Base-by-base conservation (phyloP, 176 grass and related monocot species). In the Musa beccarii region DNA sequence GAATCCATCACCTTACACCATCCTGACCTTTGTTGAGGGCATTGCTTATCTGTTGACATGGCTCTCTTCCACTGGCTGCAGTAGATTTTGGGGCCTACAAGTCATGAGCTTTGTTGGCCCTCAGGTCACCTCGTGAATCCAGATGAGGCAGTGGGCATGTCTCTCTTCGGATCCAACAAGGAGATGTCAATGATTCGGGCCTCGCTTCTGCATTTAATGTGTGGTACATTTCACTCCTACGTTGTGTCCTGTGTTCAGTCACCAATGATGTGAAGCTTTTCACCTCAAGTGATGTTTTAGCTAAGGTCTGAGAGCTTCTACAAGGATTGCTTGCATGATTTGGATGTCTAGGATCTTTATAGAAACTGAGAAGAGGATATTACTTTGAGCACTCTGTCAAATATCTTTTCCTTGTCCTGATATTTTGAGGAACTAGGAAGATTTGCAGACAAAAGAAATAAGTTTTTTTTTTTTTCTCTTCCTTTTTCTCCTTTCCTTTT, bases 31-130 rank as follows among this genome's bases (percentile, higher is more conserved):
- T 25, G 53, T 25, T 11, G 71, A 25, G 23, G 26, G 12, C 23
- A 25, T 54, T 67, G 63, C 69, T 86, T 82, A 86, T 86, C 84
- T 73, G 73, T 21, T 75, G 26, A 82, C 74, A 56, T 75, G 84
- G 73, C 20, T 9, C 4, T 0, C 15, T 23, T 0, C 66, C 9
- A 79, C 75, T 86, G 79, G 79, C 9, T 19, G 29, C 0, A 26
- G 0, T 54, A 68, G 79, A 86, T 86, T 82, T 74, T 82, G 71
- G 13, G 75, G 24, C 50, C 34, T 14, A 79, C 84, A 68, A 74
- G 84, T 54, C 54, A 25, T 8, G 24, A 43, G 12, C 51, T 64
- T 77, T 66, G 64, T 72, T 75, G 22, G 65, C 63, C 71, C 17
- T 16, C 74, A 53, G 74, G 49, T 43, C 72, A 82, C 78, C 79